phyloP scores from a whole-genome alignment of 2,329 filamentous ascomycete genomes.

The Alternaria dauci region DNA sequence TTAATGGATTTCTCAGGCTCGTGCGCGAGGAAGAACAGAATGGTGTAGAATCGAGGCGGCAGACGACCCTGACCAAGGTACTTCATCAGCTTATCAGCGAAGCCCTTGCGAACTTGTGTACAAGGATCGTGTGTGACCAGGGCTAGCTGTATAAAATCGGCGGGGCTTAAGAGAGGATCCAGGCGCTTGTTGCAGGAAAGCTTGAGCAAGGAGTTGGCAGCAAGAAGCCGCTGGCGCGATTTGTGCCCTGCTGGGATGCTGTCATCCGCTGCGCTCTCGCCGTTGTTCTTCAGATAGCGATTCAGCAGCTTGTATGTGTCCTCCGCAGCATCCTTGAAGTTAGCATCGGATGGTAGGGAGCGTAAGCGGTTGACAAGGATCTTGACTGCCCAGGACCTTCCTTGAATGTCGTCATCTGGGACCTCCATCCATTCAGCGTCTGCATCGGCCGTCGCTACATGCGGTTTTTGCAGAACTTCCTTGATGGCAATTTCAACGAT shows the following conservation, averaged over 20 bases:
- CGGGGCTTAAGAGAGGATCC: slow-evolving; percentile 75
- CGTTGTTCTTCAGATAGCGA: slow-evolving; percentile 75
- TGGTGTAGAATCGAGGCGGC: slow-evolving; percentile 81
- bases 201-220: slow-evolving; percentile 81
- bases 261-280: slow-evolving; percentile 76
- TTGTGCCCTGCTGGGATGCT: slow-evolving; percentile 81
- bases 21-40: slow-evolving; percentile 89
- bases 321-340: slow-evolving; percentile 62
- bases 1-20: slow-evolving; percentile 81
- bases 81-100: slow-evolving; percentile 88
- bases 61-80: slow-evolving; percentile 79
- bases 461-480: slow-evolving; percentile 75
- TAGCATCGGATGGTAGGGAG: slow-evolving; percentile 58
- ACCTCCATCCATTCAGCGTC: slow-evolving; percentile 63
- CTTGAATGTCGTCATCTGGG: slow-evolving; percentile 80
- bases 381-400: slow-evolving; percentile 84
- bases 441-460: slow-evolving; percentile 62
- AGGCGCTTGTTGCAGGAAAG: slow-evolving; percentile 79
- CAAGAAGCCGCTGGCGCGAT: slow-evolving; percentile 80
- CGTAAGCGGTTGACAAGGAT: slow-evolving; percentile 87
- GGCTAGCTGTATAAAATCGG: slow-evolving; percentile 82
- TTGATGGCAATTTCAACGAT: slow-evolving; percentile 81
- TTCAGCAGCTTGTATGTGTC: slow-evolving; percentile 82
- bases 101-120: slow-evolving; percentile 76
- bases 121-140: slow-evolving; percentile 81